Percentiles rank a stretch among this genome's conserved stretches.
These are phyloP conservation scores for Penicillium alfredii DNA, from an alignment of 495 filamentous ascomycete genomes.

Conservation along the genomic window DNA sequence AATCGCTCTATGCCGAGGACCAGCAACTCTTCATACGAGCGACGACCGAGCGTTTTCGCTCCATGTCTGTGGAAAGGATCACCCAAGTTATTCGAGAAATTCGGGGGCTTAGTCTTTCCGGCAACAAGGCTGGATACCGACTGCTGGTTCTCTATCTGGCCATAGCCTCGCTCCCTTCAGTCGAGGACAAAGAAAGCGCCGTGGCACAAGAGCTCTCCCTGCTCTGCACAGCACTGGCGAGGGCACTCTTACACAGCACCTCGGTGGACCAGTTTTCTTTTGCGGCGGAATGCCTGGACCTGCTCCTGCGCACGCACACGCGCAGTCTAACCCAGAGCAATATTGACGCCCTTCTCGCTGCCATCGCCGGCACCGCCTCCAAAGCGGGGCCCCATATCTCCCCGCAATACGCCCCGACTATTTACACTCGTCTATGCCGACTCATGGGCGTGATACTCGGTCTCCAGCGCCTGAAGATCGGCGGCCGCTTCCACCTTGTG, in stretches of 20 bases:
- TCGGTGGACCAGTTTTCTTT: slow-evolving; percentile 50
- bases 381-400: slow-evolving; percentile 32
- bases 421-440: slow-evolving; percentile 58
- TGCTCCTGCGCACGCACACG: slow-evolving; percentile 51
- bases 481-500: slow-evolving; percentile 66
- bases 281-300: slow-evolving; percentile 46
- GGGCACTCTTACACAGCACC: slow-evolving; percentile 30
- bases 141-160: slow-evolving; percentile 37
- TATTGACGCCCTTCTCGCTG: slow-evolving; percentile 57
- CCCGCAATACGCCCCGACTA: slow-evolving; percentile 38
- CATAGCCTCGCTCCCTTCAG: slow-evolving; percentile 23
- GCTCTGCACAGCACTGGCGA: slow-evolving; percentile 28
- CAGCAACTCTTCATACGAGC: slow-evolving; percentile 38
- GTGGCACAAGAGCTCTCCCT: slow-evolving; percentile 32
- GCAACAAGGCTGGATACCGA: slow-evolving; percentile 26
- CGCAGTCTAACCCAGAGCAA: slow-evolving; percentile 61
- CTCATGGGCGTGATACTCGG: slow-evolving; percentile 51
- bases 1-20: slow-evolving; percentile 37
- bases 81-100: slow-evolving; percentile 30
- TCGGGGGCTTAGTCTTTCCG: slow-evolving; percentile 28
- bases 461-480: slow-evolving; percentile 58
- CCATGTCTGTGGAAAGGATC: slow-evolving; percentile 26
- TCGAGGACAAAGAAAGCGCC: slow-evolving; percentile 38
- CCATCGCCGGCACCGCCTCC: slow-evolving; percentile 50
- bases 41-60: slow-evolving; percentile 33